These are phyloP conservation scores for Aspergillus hiratsukae DNA, from an alignment of 2,329 filamentous ascomycete genomes.

Conservation along the genomic window DNA sequence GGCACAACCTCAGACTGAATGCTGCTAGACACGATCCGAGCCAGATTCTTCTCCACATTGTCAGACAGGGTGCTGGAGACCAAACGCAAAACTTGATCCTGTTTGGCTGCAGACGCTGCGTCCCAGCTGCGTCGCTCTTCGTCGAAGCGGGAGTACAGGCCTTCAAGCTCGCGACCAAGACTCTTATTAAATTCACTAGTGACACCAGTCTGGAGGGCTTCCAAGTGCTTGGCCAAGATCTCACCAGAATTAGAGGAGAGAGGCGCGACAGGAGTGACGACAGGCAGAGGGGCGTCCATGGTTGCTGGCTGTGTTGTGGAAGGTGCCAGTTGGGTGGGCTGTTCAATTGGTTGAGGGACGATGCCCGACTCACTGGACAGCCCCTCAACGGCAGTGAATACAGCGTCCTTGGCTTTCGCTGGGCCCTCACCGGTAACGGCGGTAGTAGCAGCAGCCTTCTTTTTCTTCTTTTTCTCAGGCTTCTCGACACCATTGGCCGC, in stretches of 20 bases:
- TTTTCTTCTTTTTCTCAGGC: constrained; percentile 69
- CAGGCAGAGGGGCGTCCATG: constrained; percentile 1
- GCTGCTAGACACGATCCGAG: constrained; percentile 69
- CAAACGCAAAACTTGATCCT: constrained; percentile 64
- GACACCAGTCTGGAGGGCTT: constrained; percentile 49
- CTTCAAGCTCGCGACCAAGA: constrained; percentile 49
- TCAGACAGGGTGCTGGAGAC: constrained; percentile 65
- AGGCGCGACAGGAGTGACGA: not conserved
- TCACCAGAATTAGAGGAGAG: constrained; percentile 46
- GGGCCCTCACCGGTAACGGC: constrained; percentile 39
- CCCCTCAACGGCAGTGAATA: constrained; percentile 12
- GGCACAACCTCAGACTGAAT: constrained; percentile 75
- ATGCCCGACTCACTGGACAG: constrained; percentile 7
- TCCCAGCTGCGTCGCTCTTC: constrained; percentile 65
- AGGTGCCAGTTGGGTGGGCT: constrained; percentile 8
- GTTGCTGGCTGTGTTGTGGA: constrained; percentile 6
- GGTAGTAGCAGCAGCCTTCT: constrained; percentile 35
- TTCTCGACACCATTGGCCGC: constrained; percentile 47
- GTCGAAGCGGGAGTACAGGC: constrained; percentile 58
- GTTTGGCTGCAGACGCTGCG: constrained; percentile 59
- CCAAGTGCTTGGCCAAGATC: constrained; percentile 58
- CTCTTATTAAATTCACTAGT: constrained; percentile 46
- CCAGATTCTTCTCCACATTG: constrained; percentile 71
- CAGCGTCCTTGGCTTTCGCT: constrained; percentile 43
- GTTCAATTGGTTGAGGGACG: constrained; percentile 7